phyloP scores from a whole-genome alignment of 2,329 filamentous ascomycete species.

The Colletotrichum camelliae region DNA sequence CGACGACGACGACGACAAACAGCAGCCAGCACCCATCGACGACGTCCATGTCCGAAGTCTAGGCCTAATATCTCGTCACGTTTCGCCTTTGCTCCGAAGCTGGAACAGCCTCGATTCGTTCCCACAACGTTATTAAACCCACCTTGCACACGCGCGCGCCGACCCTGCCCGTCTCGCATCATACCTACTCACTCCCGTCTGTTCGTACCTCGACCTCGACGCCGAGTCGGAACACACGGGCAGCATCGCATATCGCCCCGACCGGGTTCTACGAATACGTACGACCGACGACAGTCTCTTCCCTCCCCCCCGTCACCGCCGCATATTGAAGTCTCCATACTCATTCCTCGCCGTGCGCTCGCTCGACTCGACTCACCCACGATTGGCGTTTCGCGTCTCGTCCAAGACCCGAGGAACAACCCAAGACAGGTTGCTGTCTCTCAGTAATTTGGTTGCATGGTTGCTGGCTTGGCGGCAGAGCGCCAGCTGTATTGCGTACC shows the following conservation, averaged over 20 bases:
- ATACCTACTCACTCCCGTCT: not conserved
- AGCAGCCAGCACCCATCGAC: not conserved
- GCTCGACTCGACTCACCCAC: not conserved
- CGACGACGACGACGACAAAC: not conserved
- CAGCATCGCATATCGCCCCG: not conserved
- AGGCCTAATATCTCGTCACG: not conserved
- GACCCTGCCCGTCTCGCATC: not conserved
- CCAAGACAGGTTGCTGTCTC: constrained; percentile 8
- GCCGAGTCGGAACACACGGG: not conserved
- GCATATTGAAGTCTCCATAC: constrained; percentile 14
- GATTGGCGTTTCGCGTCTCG: not conserved
- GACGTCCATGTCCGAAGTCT: not conserved
- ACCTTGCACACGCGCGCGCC: not conserved
- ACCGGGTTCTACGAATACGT: not conserved
- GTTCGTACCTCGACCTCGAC: not conserved
- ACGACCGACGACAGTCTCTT: not conserved
- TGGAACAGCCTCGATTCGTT: not conserved
- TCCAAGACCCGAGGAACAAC: not conserved
- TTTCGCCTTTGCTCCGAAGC: not conserved
- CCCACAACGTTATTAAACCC: not conserved
- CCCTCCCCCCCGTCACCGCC: not conserved
- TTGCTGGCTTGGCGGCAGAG: constrained; percentile 15
- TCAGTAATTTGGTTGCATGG: constrained; percentile 22
- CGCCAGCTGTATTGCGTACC: not conserved
- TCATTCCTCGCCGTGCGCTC: constrained; percentile 7